A percentile compares a stretch with the other conserved stretches of the same genome.
Evolutionary conservation across 176 grass and related monocot species (phyloP).

Genomic region (Oryza glumipatula): DNA sequence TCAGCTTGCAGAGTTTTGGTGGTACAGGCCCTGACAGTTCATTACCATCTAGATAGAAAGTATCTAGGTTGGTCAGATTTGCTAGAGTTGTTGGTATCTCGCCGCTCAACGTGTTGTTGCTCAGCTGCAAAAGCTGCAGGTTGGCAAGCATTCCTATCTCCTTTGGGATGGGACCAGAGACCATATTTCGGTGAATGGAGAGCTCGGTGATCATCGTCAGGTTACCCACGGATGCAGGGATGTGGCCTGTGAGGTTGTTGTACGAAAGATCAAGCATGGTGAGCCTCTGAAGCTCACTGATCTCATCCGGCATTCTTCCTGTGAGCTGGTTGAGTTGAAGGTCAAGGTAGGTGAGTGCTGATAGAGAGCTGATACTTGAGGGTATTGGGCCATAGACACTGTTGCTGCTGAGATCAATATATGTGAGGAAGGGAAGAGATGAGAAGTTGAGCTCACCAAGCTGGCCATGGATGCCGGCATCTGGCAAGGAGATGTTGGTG

Average conservation of each 20-base stretch:
- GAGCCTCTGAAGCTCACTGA: constrained; percentile 9
- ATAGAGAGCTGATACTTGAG: background rate
- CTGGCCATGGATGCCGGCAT: constrained; percentile 2
- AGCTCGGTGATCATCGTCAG: background rate
- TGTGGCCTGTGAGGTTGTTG: constrained; percentile 25
- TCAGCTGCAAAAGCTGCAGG: background rate
- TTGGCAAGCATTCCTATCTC: constrained; percentile 26
- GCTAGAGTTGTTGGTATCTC: constrained; percentile 15
- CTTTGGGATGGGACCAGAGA: background rate
- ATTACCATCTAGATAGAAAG: background rate
- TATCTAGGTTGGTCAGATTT: background rate
- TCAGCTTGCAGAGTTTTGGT: constrained; percentile 5
- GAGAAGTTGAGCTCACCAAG: constrained; percentile 32
- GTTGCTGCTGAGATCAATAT: constrained; percentile 18
- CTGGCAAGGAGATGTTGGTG: constrained; percentile 5
- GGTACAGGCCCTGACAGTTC: constrained; percentile 9
- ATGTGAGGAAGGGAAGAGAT: constrained; percentile 4
- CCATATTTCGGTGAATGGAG: background rate
- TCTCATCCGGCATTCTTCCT: background rate
- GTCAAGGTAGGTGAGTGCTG: background rate
- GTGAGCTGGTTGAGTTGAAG: background rate
- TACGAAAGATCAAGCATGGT: background rate
- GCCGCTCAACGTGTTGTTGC: background rate
- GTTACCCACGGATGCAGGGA: constrained; percentile 15
- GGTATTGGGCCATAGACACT: constrained; percentile 38